These are phyloP conservation scores for Acer saccharum DNA, from an alignment of 345 rosid genomes.

Conservation along the genomic window DNA sequence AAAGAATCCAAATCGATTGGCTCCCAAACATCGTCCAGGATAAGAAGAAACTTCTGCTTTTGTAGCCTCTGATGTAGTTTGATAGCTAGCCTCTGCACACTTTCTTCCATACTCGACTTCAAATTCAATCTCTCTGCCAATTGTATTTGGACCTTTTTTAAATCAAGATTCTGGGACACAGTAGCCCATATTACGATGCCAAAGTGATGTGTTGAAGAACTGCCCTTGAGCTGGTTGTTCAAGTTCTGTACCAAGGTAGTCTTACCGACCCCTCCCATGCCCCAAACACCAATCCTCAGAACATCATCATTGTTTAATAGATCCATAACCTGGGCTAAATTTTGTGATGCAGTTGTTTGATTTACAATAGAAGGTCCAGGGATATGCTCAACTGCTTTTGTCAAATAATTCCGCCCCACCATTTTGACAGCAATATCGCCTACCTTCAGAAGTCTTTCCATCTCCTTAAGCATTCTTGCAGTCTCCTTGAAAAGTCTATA, in stretches of 20 bases:
- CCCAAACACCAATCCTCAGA: constrained; percentile 31
- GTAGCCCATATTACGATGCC: constrained; percentile 31
- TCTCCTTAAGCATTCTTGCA: too few relatives aligned
- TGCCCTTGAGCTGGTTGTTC: constrained; percentile 18
- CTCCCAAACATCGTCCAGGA: too few relatives aligned
- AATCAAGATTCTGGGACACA: constrained; percentile 27
- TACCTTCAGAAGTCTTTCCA: background rate
- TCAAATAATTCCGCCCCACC: background rate
- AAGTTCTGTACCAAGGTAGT: constrained; percentile 32
- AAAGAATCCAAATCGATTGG: too few relatives aligned
- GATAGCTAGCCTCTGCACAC: too few relatives aligned
- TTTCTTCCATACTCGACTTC: constrained; percentile 1
- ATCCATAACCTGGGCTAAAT: background rate
- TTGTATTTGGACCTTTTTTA: constrained; percentile 16
- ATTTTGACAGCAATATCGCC: background rate
- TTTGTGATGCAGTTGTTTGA: background rate
- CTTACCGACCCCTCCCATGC: constrained; percentile 37
- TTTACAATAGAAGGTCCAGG: background rate
- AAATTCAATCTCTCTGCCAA: constrained; percentile 32
- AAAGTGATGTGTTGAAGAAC: background rate
- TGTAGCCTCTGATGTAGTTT: too few relatives aligned
- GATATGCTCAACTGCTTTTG: background rate
- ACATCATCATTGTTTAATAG: background rate
- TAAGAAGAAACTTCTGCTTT: too few relatives aligned
- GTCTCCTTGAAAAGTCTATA: too few relatives aligned